Conservation (phyloP, 2,329 filamentous ascomycete genomes). For the Teratosphaeria nubilosa region DNA sequence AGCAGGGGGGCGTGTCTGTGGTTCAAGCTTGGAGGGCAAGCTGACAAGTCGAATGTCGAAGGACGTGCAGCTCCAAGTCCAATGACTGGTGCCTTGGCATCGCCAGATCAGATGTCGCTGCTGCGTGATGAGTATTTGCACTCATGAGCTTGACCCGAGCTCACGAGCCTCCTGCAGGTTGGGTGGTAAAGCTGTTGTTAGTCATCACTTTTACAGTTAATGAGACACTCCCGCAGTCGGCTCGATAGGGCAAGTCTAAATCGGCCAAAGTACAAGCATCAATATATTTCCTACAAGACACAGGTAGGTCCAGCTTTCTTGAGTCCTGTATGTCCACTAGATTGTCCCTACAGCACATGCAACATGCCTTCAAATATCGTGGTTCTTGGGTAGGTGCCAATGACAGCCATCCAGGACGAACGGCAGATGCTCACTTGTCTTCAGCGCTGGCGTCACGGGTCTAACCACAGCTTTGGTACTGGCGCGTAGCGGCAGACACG, state of each 20-base stretch:
- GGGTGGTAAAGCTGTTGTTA: not conserved
- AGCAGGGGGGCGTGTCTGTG: not conserved
- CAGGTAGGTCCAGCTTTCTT: not conserved
- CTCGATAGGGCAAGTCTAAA: not conserved
- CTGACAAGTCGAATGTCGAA: not conserved
- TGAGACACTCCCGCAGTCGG: not conserved
- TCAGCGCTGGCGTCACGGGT: conserved; percentile 51
- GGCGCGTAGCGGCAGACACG: conserved; percentile 45
- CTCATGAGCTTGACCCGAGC: not conserved
- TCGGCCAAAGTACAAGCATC: not conserved
- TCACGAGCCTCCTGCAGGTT: not conserved
- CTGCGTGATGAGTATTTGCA: not conserved
- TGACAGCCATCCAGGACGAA: conserved; percentile 1
- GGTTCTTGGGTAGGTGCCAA: conserved; percentile 36
- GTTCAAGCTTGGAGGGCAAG: not conserved
- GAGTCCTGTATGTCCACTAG: not conserved
- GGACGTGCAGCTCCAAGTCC: not conserved
- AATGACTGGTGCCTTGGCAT: not conserved
- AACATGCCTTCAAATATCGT: conserved; percentile 31
- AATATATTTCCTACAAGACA: not conserved
- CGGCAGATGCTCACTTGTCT: conserved; percentile 2
- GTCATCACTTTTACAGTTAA: not conserved
- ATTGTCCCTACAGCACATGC: not conserved
- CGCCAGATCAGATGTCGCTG: not conserved
- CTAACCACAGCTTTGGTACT: conserved; percentile 55